phyloP scores from a whole-genome alignment of 2,329 filamentous ascomycete species.

The Trichocomaceae sp. region DNA sequence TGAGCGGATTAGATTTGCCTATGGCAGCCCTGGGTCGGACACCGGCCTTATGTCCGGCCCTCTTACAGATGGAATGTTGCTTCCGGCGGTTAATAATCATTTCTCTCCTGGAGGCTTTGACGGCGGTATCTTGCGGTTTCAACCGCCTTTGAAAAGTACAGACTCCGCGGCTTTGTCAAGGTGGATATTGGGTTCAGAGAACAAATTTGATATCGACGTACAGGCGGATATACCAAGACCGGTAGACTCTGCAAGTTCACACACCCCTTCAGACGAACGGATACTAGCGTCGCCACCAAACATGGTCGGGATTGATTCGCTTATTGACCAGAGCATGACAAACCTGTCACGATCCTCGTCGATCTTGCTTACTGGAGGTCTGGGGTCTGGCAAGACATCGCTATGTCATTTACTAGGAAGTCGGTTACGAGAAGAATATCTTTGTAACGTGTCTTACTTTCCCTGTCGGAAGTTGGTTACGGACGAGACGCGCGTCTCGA shows the following conservation, averaged over 20 bases:
- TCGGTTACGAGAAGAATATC: constrained; percentile 60
- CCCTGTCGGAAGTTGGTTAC: constrained; percentile 80
- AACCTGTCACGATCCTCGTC: constrained; percentile 82
- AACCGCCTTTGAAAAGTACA: constrained; percentile 46
- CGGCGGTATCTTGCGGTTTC: constrained; percentile 76
- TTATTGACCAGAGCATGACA: constrained; percentile 65
- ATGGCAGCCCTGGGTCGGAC: constrained; percentile 46
- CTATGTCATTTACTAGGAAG: constrained; percentile 71
- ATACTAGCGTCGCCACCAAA: constrained; percentile 50
- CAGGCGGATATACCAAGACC: constrained; percentile 66
- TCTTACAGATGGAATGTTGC: constrained; percentile 78
- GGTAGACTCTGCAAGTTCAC: constrained; percentile 34
- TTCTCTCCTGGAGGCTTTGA: constrained; percentile 60
- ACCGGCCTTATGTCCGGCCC: constrained; percentile 70
- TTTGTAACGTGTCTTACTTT: constrained; percentile 82
- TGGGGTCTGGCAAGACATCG: constrained; percentile 84
- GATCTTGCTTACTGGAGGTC: constrained; percentile 77
- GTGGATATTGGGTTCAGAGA: constrained; percentile 75
- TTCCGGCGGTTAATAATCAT: constrained; percentile 56
- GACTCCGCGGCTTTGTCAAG: constrained; percentile 27
- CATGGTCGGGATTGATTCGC: constrained; percentile 76
- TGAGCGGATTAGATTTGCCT: constrained; percentile 65
- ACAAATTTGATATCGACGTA: constrained; percentile 66
- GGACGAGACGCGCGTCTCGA: constrained; percentile 81
- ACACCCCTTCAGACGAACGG: constrained; percentile 45